A percentile compares a stretch with the other conserved stretches of the same genome.
Conservation (phyloP, 1,284 basidiomycete genomes). For the Polyporus tsugae region DNA sequence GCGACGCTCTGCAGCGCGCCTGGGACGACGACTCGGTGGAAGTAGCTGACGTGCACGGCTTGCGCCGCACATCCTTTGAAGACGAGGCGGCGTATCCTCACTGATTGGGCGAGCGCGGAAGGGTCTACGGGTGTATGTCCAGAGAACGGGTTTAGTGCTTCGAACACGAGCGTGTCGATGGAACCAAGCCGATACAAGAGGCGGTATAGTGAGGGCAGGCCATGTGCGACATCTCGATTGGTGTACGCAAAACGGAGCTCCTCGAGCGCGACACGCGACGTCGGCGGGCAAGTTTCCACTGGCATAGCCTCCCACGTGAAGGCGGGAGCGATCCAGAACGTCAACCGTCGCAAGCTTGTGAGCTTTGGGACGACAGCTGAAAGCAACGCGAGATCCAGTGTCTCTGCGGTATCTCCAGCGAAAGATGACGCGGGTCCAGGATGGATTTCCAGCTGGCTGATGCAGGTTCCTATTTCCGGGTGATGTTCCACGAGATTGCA, state of each 20-base stretch:
- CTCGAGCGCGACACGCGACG: neutral
- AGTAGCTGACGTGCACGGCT: neutral
- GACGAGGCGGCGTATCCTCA: neutral
- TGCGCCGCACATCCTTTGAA: neutral
- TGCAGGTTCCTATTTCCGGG: neutral
- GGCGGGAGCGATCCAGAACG: neutral
- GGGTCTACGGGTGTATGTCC: neutral
- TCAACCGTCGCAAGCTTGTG: neutral
- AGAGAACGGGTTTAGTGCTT: neutral
- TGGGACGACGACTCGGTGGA: conserved; percentile 1
- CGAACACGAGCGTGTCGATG: conserved; percentile 2
- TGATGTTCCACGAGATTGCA: neutral
- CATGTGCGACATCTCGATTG: neutral
- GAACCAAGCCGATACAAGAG: neutral
- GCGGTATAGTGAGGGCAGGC: neutral
- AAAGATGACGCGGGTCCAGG: neutral
- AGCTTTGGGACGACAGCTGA: neutral
- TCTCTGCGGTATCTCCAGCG: neutral
- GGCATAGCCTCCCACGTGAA: neutral
- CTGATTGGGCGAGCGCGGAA: neutral
- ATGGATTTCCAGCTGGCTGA: neutral
- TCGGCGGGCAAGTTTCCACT: neutral
- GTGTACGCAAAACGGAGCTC: conserved; percentile 2
- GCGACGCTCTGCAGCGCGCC: neutral
- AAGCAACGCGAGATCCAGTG: neutral